Evolutionary conservation across 371 early-diverging fungal species (phyloP).

Genomic region (Lichtheimia ornata): DNA sequence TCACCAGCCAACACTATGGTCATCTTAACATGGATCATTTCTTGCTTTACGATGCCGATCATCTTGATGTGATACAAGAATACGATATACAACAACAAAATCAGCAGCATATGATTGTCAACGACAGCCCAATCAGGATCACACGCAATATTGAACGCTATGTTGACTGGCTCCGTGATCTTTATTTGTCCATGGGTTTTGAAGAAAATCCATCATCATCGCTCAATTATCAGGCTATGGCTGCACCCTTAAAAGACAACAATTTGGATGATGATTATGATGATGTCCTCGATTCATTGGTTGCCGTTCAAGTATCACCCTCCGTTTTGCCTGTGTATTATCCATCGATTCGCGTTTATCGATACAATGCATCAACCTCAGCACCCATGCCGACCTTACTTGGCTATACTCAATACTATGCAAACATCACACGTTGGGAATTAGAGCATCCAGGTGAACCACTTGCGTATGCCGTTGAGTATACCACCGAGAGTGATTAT

Average conservation of each 20-base stretch:
- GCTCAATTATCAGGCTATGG: too few species aligned
- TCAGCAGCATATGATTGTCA: background rate
- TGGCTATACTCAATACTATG: conserved; percentile 41
- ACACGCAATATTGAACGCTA: conserved; percentile 31
- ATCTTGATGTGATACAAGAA: background rate
- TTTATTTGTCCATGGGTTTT: conserved; percentile 32
- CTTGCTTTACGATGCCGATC: conserved; percentile 46
- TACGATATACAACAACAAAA: background rate
- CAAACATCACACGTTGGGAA: conserved; percentile 48
- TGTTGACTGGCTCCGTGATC: conserved; percentile 32
- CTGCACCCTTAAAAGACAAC: background rate
- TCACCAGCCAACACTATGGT: conserved; percentile 77
- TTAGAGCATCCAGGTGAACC: conserved; percentile 18
- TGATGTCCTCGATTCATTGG: conserved; percentile 23
- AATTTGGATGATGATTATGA: background rate
- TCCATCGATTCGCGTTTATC: conserved; percentile 72
- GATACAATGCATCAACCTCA: conserved; percentile 44
- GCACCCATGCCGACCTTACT: conserved; percentile 19
- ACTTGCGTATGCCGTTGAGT: conserved; percentile 53
- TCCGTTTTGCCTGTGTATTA: conserved; percentile 77
- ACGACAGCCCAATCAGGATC: conserved; percentile 14
- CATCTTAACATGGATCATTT: conserved; percentile 86
- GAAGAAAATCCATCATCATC: background rate
- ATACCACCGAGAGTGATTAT: conserved; percentile 59
- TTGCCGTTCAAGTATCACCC: conserved; percentile 66